These are phyloP conservation scores for Xerocomus amazonicus DNA, from an alignment of 1,284 basidiomycete genomes.

Conservation along the genomic window DNA sequence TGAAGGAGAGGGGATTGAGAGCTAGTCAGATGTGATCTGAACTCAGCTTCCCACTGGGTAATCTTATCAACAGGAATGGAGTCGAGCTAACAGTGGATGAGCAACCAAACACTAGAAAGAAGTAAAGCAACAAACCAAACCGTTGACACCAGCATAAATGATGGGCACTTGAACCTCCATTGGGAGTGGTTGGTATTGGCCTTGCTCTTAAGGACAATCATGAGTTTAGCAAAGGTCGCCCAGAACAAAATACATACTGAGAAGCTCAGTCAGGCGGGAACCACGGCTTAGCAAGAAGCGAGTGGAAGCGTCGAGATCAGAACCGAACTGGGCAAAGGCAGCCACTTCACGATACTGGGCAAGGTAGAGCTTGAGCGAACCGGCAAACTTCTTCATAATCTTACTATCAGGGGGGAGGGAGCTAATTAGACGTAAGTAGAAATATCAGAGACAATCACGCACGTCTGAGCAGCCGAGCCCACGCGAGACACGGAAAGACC, in stretches of 20 bases:
- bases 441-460: conserved; percentile 28
- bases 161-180: conserved; percentile 98
- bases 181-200: conserved; percentile 90
- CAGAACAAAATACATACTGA: conserved; percentile 56
- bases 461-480: conserved; percentile 99
- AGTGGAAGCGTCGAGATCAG: conserved; percentile 98
- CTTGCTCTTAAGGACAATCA: conserved; percentile 67
- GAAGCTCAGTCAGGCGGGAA: conserved; percentile 96
- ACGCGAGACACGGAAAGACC: conserved; percentile 99
- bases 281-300: conserved; percentile 97
- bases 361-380: conserved; percentile 99
- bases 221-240: conserved; percentile 4
- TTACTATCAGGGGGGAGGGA: conserved; percentile 48
- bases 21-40: conserved; percentile 78
- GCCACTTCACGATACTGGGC: conserved; percentile 99
- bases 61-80: conserved; percentile 93
- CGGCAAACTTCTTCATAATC: conserved; percentile 99
- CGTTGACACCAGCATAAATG: conserved; percentile 99
- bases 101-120: background rate
- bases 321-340: conserved; percentile 99
- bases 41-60: conserved; percentile 89
- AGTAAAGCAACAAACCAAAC: conserved; percentile 61
- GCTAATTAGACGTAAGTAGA: conserved; percentile 7
- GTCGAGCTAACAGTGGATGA: conserved; percentile 58
- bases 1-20: conserved; percentile 69